Conservation (phyloP, 1,284 basidiomycete genomes). For the Boletus hoseneyae region DNA sequence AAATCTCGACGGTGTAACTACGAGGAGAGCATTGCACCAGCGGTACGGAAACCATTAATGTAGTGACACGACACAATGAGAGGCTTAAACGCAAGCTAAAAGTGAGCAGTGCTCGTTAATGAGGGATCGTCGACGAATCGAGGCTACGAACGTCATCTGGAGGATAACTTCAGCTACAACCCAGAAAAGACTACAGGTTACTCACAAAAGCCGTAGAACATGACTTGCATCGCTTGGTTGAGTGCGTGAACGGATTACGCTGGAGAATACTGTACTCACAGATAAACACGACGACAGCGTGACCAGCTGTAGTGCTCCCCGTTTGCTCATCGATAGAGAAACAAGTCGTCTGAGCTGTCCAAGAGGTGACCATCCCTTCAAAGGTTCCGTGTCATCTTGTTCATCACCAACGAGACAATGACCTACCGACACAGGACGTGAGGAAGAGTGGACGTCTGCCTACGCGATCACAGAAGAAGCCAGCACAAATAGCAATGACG, state of each 20-base stretch:
- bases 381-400: background rate
- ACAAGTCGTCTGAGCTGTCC: constrained; percentile 67
- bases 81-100: constrained; percentile 54
- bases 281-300: constrained; percentile 71
- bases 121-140: background rate
- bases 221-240: constrained; percentile 32
- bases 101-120: background rate
- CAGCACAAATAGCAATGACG: constrained; percentile 45
- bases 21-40: constrained; percentile 14
- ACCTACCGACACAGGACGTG: constrained; percentile 5
- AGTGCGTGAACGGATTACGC: constrained; percentile 42
- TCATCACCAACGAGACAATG: too few relatives aligned
- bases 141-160: constrained; percentile 48
- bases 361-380: constrained; percentile 58
- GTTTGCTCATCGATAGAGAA: constrained; percentile 52
- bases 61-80: constrained; percentile 55
- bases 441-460: constrained; percentile 57
- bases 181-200: background rate
- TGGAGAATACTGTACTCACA: constrained; percentile 24
- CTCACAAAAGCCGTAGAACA: constrained; percentile 50
- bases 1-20: constrained; percentile 61
- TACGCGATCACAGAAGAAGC: constrained; percentile 46
- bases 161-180: constrained; percentile 11
- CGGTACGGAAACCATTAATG: too few relatives aligned
- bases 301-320: constrained; percentile 43